Evolutionary conservation across 1,284 basidiomycete genomes (phyloP).

Genomic region (Thecaphora thlaspeos): DNA sequence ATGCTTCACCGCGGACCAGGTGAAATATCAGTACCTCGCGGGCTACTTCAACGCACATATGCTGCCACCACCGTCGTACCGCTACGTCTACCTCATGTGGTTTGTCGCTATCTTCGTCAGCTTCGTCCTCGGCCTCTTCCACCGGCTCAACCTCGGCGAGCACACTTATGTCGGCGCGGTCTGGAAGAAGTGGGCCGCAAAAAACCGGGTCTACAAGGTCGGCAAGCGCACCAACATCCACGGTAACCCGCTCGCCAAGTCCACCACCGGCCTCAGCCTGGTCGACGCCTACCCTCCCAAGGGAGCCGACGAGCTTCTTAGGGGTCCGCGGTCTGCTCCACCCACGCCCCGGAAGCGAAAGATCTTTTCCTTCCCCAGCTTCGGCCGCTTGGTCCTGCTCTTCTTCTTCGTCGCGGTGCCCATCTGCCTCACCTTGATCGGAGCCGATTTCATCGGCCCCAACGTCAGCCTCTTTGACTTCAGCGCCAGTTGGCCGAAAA

Average conservation of each 20-base stretch:
- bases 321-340: no score
- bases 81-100: slow-evolving; percentile 60
- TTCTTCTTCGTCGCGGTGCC: slow-evolving; percentile 44
- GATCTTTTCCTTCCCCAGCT: slow-evolving; percentile 40
- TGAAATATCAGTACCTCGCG: slow-evolving; percentile 43
- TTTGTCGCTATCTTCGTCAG: slow-evolving; percentile 52
- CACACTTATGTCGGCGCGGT: slow-evolving; percentile 43
- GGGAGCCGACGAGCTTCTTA: neutral
- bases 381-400: slow-evolving; percentile 42
- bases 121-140: slow-evolving; percentile 51
- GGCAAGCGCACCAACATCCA: slow-evolving; percentile 30
- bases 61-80: slow-evolving; percentile 57
- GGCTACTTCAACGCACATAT: slow-evolving; percentile 59
- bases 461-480: slow-evolving; percentile 56
- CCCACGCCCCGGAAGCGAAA: slow-evolving; percentile 18
- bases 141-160: slow-evolving; percentile 50
- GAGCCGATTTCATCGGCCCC: slow-evolving; percentile 74
- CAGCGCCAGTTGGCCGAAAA: slow-evolving; percentile 32
- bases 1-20: slow-evolving; percentile 31
- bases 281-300: neutral
- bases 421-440: slow-evolving; percentile 61
- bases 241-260: slow-evolving; percentile 19
- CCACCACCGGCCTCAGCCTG: slow-evolving; percentile 18
- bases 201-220: slow-evolving; percentile 40
- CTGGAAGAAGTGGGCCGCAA: slow-evolving; percentile 50